A percentile compares a stretch with the other conserved stretches of the same genome.
These are phyloP conservation scores for Gypsophila paniculata DNA, from an alignment of 179 eudicot species.

Conservation along the genomic window DNA sequence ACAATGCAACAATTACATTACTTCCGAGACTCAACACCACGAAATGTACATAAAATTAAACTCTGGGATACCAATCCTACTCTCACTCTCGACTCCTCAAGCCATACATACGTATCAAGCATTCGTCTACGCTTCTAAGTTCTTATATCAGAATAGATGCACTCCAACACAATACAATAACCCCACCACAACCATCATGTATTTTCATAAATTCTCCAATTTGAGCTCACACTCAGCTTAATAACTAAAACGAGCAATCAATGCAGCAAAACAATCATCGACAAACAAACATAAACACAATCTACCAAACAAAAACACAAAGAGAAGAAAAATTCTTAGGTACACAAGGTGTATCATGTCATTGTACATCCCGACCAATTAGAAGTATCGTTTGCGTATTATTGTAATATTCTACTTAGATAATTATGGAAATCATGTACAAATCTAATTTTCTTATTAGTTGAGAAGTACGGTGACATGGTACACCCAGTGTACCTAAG, in stretches of 20 bases:
- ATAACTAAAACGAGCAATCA: background rate
- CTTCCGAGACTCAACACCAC: background rate
- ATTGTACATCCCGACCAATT: no score
- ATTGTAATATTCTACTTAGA: no score
- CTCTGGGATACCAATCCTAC: background rate
- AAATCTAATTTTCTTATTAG: no score
- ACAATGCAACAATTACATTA: background rate
- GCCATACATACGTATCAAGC: background rate
- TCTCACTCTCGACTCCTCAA: background rate
- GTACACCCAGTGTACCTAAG: no score
- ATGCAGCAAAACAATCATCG: background rate
- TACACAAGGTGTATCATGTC: no score
- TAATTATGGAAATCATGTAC: no score
- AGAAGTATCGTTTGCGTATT: no score
- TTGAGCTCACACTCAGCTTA: background rate
- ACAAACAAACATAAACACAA: background rate
- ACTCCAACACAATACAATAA: background rate
- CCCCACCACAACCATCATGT: background rate
- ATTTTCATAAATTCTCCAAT: constrained; percentile 2
- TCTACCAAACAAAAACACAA: background rate
- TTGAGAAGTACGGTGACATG: no score
- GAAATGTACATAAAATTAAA: background rate
- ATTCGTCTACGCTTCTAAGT: background rate
- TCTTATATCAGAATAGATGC: background rate
- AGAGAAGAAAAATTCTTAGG: background rate